A percentile compares a stretch with the other conserved stretches of the same genome.
phyloP scores from a whole-genome alignment of 1,139 yeast genomes.

The Williopsis jadinii region DNA sequence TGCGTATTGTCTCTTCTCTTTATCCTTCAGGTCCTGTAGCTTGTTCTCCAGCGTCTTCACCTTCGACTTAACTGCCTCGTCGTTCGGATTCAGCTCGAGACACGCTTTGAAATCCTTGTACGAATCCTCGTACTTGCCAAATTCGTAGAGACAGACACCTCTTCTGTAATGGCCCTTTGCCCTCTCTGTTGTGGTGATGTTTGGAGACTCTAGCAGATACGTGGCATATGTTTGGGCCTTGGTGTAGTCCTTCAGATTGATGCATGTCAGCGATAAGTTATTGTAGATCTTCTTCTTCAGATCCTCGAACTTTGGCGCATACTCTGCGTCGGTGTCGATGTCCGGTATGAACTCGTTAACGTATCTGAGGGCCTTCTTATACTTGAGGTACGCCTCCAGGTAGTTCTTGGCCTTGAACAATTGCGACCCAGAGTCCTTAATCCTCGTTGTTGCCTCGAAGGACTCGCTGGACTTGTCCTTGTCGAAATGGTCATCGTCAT shows the following conservation, averaged over 20 bases:
- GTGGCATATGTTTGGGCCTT: constrained; percentile 46
- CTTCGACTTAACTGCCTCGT: constrained; percentile 41
- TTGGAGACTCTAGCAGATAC: constrained; percentile 46
- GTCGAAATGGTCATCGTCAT: constrained; percentile 49
- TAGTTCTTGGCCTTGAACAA: constrained; percentile 47
- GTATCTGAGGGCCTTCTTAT: constrained; percentile 56
- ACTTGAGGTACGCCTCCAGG: constrained; percentile 51
- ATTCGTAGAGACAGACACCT: constrained; percentile 41
- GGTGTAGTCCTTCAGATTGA: constrained; percentile 39
- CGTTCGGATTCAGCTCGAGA: constrained; percentile 37
- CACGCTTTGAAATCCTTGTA: constrained; percentile 41
- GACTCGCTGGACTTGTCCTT: constrained; percentile 51
- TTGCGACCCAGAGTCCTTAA: constrained; percentile 60
- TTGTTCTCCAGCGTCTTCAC: constrained; percentile 33
- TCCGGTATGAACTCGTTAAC: constrained; percentile 70
- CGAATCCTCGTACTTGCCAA: constrained; percentile 45
- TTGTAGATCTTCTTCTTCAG: constrained; percentile 56
- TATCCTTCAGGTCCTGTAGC: constrained; percentile 36
- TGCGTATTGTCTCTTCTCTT: constrained; percentile 47
- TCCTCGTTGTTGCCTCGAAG: constrained; percentile 41
- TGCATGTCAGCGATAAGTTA: constrained; percentile 47
- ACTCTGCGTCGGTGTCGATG: constrained; percentile 51
- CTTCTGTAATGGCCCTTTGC: constrained; percentile 61
- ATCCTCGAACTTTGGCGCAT: constrained; percentile 41
- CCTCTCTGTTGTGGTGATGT: constrained; percentile 33